These are phyloP conservation scores for Vinca major DNA, from an alignment of 305 asterid species.

Conservation along the genomic window DNA sequence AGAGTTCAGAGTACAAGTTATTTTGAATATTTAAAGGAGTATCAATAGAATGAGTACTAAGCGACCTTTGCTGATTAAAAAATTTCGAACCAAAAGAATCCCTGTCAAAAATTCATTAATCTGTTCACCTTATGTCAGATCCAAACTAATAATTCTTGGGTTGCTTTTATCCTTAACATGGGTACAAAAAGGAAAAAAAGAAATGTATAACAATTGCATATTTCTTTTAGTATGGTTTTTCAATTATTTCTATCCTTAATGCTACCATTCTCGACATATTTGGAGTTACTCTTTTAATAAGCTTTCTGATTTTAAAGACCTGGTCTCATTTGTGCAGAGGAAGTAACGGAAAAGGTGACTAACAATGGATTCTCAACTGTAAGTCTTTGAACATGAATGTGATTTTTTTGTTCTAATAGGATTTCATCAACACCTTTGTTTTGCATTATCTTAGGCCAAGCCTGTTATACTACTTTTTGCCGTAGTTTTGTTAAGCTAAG, in stretches of 20 bases:
- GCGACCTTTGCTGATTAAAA: not conserved
- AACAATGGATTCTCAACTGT: constrained; percentile 13
- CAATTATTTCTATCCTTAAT: not conserved
- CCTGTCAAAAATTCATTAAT: not conserved
- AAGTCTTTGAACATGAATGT: not conserved
- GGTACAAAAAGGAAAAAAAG: too few relatives aligned
- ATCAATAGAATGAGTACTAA: not conserved
- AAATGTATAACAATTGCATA: not conserved
- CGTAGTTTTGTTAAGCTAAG: not conserved
- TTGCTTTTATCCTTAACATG: not conserved
- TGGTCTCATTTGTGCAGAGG: constrained; percentile 9
- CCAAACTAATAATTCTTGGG: not conserved
- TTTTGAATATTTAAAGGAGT: not conserved
- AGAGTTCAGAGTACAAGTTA: not conserved
- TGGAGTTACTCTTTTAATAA: not conserved
- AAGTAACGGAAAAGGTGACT: constrained; percentile 8
- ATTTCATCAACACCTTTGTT: not conserved
- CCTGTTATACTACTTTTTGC: not conserved
- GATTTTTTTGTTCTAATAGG: not conserved
- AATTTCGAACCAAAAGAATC: not conserved
- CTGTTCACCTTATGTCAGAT: not conserved
- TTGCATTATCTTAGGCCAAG: not conserved
- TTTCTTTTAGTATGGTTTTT: not conserved
- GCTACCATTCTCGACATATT: not conserved
- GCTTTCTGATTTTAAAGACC: not conserved